A percentile compares a stretch with the other conserved stretches of the same genome.
Conservation (phyloP, 2,329 filamentous ascomycete species). For the Botrytis byssoidea region DNA sequence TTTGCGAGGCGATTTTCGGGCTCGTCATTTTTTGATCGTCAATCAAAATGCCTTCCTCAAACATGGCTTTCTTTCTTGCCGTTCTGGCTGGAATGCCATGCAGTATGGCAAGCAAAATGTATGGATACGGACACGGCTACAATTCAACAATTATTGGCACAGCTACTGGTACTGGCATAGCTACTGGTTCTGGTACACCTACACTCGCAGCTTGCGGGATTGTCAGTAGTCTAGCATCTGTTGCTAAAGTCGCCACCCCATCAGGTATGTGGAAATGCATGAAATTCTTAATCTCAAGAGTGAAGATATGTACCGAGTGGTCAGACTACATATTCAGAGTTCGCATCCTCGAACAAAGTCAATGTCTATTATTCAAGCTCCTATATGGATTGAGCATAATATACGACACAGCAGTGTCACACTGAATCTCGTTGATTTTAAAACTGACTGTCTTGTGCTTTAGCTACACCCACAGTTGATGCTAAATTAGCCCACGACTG, state of each 20-base stretch:
- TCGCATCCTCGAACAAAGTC: neutral
- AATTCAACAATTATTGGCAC: neutral
- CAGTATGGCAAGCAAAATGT: neutral
- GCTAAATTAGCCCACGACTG: constrained; percentile 37
- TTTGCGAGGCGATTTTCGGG: neutral
- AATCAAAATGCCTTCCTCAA: constrained; percentile 11
- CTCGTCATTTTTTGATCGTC: neutral
- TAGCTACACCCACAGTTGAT: constrained; percentile 35
- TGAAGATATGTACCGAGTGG: neutral
- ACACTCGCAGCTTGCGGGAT: constrained; percentile 31
- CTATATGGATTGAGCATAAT: neutral
- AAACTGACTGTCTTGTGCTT: constrained; percentile 9
- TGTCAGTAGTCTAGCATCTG: constrained; percentile 33
- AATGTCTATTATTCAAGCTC: too few relatives aligned
- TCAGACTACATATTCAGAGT: neutral
- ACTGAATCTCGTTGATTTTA: neutral
- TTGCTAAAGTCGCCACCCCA: constrained; percentile 28
- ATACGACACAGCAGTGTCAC: neutral
- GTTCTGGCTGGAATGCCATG: neutral
- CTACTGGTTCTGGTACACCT: constrained; percentile 15
- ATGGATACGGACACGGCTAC: neutral
- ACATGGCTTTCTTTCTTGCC: neutral
- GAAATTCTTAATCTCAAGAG: neutral
- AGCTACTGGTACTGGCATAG: constrained; percentile 6
- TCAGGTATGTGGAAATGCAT: constrained; percentile 25